Percentiles rank a stretch among this genome's conserved stretches.
Conservation (phyloP, 805 yeast genomes). For the Wickerhamiella australiensis region DNA sequence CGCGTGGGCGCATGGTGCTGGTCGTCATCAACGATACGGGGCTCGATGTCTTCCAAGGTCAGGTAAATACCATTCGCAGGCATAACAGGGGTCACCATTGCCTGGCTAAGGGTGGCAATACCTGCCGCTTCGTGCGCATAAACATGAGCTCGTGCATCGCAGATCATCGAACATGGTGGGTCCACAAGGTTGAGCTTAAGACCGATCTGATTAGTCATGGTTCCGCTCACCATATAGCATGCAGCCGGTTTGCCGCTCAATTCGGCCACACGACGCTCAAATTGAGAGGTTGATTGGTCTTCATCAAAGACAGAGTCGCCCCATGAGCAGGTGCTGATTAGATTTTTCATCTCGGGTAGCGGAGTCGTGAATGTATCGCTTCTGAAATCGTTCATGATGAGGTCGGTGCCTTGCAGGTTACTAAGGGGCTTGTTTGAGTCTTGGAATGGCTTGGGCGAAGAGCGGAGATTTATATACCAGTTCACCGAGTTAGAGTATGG, state of each 20-base stretch:
- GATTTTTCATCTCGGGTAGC: conserved; percentile 54
- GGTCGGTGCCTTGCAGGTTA: no score
- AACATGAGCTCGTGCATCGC: conserved; percentile 80
- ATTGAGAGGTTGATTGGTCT: conserved; percentile 52
- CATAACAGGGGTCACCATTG: conserved; percentile 74
- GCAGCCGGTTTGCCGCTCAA: conserved; percentile 74
- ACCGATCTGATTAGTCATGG: conserved; percentile 80
- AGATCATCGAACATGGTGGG: conserved; percentile 76
- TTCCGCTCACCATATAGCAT: conserved; percentile 76
- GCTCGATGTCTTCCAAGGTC: conserved; percentile 66
- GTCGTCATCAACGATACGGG: conserved; percentile 60
- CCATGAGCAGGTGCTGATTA: conserved; percentile 43
- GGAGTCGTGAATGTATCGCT: conserved; percentile 90
- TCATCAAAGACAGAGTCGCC: conserved; percentile 90
- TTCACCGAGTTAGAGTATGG: no score
- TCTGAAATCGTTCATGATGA: conserved; percentile 18
- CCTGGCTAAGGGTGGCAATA: conserved; percentile 74
- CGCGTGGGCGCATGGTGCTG: conserved; percentile 83
- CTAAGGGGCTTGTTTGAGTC: no score
- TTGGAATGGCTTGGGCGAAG: no score
- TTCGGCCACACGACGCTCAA: conserved; percentile 53
- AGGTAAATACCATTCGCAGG: conserved; percentile 65
- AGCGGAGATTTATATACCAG: no score
- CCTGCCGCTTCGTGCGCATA: conserved; percentile 86
- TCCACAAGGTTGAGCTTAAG: conserved; percentile 60